These are phyloP conservation scores for Neofusicoccum kwambonambiense DNA, from an alignment of 2,329 filamentous ascomycete species.

Conservation along the genomic window DNA sequence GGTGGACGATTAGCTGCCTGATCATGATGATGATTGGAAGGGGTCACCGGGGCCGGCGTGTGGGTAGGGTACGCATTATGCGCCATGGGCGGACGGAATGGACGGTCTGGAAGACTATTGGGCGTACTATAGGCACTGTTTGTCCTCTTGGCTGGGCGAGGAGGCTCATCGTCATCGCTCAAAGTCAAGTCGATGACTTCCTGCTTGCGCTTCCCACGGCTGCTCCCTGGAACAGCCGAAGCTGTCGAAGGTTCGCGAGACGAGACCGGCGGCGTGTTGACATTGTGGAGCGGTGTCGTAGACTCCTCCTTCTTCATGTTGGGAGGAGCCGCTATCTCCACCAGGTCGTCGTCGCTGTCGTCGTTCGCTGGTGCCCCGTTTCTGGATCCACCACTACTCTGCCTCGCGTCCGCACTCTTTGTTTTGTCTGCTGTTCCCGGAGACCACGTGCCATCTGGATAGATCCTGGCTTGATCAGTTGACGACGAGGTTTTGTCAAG, in stretches of 20 bases:
- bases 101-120: slow-evolving; percentile 32
- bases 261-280: slow-evolving; percentile 46
- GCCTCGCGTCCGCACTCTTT: slow-evolving; percentile 37
- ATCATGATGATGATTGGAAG: slow-evolving; percentile 12
- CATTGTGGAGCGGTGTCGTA: slow-evolving; percentile 35
- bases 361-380: slow-evolving; percentile 36
- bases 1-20: slow-evolving; percentile 16
- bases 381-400: slow-evolving; percentile 34
- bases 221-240: slow-evolving; percentile 32
- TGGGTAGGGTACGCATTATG: slow-evolving; percentile 15
- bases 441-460: slow-evolving; percentile 81
- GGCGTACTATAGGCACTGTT: slow-evolving; percentile 37
- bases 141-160: slow-evolving; percentile 16
- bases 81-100: slow-evolving; percentile 10
- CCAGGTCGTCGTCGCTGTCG: slow-evolving; percentile 45
- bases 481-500: slow-evolving; percentile 68
- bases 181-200: slow-evolving; percentile 52
- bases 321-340: slow-evolving; percentile 40
- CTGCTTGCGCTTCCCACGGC: slow-evolving; percentile 44
- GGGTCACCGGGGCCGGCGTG: slow-evolving; percentile 6
- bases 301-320: slow-evolving; percentile 41
- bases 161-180: slow-evolving; percentile 45
- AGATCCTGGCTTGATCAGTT: slow-evolving; percentile 83
- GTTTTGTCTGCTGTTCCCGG: slow-evolving; percentile 34
- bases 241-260: slow-evolving; percentile 43